Conservation (phyloP, 2,329 filamentous ascomycete genomes). For the Dactylellina sp. region DNA sequence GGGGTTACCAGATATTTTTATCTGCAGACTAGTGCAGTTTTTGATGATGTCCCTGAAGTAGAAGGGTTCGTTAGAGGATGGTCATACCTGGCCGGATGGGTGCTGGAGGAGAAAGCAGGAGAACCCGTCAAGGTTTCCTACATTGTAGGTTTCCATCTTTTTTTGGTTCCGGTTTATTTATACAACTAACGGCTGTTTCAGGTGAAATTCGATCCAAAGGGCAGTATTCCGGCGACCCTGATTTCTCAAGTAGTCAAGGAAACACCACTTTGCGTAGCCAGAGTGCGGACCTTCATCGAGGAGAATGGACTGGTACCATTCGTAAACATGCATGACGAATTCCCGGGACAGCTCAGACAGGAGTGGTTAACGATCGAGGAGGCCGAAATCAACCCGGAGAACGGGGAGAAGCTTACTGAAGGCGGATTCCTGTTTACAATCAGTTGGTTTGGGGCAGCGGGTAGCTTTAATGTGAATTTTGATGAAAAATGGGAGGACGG, state of each 20-base stretch:
- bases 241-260: conserved; percentile 37
- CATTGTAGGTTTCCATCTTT: conserved; percentile 30
- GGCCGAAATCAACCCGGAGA: conserved; percentile 34
- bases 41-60: conserved; percentile 43
- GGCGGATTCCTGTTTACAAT: conserved; percentile 28
- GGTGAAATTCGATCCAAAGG: conserved; percentile 55
- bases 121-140: conserved; percentile 44
- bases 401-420: conserved; percentile 24
- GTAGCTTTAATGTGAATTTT: conserved; percentile 46
- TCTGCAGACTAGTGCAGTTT: conserved; percentile 45
- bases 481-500: conserved; percentile 44
- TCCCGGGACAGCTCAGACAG: conserved; percentile 42
- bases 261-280: conserved; percentile 37
- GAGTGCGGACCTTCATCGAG: conserved; percentile 37
- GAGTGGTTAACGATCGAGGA: conserved; percentile 18
- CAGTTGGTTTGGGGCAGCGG: conserved; percentile 47
- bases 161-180: conserved; percentile 4
- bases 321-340: conserved; percentile 42
- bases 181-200: conserved; percentile 1
- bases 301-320: conserved; percentile 40
- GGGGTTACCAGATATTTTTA: conserved; percentile 50
- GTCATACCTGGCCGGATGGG: conserved; percentile 41
- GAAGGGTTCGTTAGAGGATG: conserved; percentile 41
- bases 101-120: conserved; percentile 30
- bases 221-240: conserved; percentile 28